phyloP scores from a whole-genome alignment of 176 grass and related monocot genomes.

The Cenchrus fungigraminus region DNA sequence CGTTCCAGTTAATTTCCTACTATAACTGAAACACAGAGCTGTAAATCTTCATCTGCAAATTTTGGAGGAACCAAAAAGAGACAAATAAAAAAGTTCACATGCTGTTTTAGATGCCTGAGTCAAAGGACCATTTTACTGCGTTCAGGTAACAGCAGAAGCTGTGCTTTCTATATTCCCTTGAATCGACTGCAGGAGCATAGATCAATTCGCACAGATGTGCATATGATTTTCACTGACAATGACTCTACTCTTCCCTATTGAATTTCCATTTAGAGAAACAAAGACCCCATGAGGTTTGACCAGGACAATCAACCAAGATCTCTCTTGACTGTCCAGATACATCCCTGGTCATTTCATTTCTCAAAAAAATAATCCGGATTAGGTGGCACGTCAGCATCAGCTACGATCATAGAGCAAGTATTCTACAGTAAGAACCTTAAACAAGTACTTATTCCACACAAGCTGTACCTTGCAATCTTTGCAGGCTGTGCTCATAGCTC shows the following conservation, averaged over 20 bases:
- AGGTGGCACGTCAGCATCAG: conserved; percentile 35
- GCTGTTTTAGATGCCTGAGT: neutral
- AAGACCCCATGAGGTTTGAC: conserved; percentile 13
- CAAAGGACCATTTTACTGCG: neutral
- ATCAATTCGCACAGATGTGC: neutral
- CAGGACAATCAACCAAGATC: conserved; percentile 37
- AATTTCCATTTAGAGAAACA: conserved; percentile 26
- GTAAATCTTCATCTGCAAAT: neutral
- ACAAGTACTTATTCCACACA: neutral
- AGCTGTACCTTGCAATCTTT: conserved; percentile 3
- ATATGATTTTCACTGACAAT: conserved; percentile 27
- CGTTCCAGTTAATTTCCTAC: neutral
- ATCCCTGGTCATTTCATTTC: neutral
- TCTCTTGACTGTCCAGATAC: conserved; percentile 8
- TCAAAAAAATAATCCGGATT: neutral
- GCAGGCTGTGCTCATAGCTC: neutral
- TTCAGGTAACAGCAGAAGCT: neutral
- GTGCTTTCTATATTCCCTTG: neutral
- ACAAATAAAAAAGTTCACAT: neutral
- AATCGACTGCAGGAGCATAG: neutral
- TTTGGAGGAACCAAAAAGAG: neutral
- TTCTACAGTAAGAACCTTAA: neutral
- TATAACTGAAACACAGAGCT: neutral
- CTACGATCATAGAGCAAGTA: neutral
- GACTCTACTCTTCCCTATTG: conserved; percentile 16